Evolutionary conservation across 345 rosid genomes (phyloP), one percentile per base, ranked within the genome.

Genomic region (Litchi chinensis): DNA sequence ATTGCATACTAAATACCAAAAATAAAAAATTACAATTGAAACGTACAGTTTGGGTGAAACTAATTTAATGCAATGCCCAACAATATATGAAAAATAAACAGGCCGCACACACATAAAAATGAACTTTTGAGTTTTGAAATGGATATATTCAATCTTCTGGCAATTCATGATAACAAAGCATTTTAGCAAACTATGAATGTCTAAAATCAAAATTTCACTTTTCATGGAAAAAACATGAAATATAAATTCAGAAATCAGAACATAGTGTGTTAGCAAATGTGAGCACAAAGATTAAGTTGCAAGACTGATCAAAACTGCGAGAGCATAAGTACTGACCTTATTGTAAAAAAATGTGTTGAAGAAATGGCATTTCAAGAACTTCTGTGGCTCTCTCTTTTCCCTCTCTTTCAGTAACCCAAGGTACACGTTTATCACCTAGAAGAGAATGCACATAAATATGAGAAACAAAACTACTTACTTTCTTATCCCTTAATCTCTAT

Each of bases 271-370:
- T 21, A 60, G 65, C 65, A 60, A 60, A 73, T 11, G 18, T 76
- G 60, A 24, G 50, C 28, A 63, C 46, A 70, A 74, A 57, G 43
- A 52, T 16, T 4, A 76, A 57, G 28, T 43, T 13, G 19, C 16
- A 73, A 68, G 67, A 68, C 18, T 24, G n/a, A 41, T 72, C 56
- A 69, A n/a, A 72, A 18, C 64, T 22, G 21, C 8, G 3, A 26
- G 10, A 44, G 57, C 74, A 75, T 21, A 76, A 75, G 72, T 21
- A 74, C 79, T 37, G 70, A 97, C 99, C 99, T 92, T 97, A 15
- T 93, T 93, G 91, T 91, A 97, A 84, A 97, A 97, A 74, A 97
- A 97, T 63, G 99, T 92, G 83, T 78, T 97, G 84, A 90, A 93
- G 73, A 93, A 97, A 90, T 97, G 99, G 71, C 98, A 97, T 86